These are phyloP conservation scores for Erythrobasidium hasegawianum DNA, from an alignment of 1,284 basidiomycete genomes.

Conservation along the genomic window DNA sequence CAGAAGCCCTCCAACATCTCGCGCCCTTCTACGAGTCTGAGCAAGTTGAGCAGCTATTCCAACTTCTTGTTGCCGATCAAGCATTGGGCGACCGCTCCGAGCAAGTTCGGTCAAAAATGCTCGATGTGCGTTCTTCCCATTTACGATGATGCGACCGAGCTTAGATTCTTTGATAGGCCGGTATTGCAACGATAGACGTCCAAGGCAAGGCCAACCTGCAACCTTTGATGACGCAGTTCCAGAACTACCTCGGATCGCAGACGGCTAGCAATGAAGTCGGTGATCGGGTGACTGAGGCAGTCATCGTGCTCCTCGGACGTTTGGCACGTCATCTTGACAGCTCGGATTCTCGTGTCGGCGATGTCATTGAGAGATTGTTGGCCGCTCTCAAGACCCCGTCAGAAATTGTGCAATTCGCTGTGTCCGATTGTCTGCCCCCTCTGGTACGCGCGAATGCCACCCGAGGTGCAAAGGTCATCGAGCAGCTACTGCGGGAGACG, in stretches of 20 bases:
- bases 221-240: constrained; percentile 78
- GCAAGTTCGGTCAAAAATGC: constrained; percentile 80
- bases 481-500: constrained; percentile 71
- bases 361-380: constrained; percentile 81
- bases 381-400: constrained; percentile 90
- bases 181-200: constrained; percentile 73
- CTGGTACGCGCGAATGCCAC: constrained; percentile 68
- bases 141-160: not conserved
- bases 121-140: constrained; percentile 52
- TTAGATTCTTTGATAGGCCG: constrained; percentile 54
- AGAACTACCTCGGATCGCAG: constrained; percentile 67
- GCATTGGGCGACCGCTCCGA: constrained; percentile 81
- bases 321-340: constrained; percentile 82
- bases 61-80: constrained; percentile 77
- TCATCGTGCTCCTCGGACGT: constrained; percentile 91
- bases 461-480: constrained; percentile 62
- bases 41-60: constrained; percentile 75
- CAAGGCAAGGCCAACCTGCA: constrained; percentile 73
- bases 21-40: constrained; percentile 64
- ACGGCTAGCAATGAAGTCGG: constrained; percentile 65
- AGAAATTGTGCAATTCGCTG: constrained; percentile 93
- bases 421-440: constrained; percentile 82
- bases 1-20: constrained; percentile 65
- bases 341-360: constrained; percentile 69
- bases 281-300: constrained; percentile 88